Base-by-base conservation (phyloP, 1,139 yeast species). In the Geotrichum siamense region DNA sequence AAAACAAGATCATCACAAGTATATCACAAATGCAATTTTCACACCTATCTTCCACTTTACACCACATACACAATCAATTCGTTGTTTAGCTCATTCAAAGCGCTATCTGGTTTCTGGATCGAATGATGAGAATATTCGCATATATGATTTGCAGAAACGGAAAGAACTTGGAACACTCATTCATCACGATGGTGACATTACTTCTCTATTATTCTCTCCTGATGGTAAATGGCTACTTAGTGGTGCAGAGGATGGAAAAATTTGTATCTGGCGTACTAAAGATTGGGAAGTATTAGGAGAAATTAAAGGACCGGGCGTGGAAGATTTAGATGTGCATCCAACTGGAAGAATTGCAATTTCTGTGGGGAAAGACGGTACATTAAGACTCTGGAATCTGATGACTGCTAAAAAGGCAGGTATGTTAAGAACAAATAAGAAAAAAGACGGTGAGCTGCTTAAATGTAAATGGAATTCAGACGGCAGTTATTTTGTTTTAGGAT, bases 231-330 rank as follows among this genome's bases (percentile, higher is more conserved):
- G 97, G 97, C 70, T 91, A 39, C 65, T 93, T 35, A 82, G 94
- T 15, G 95, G 94, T 0, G 84, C 91, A 3, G 95, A 84, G 45
- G 98, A 91, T 61, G 94, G 96, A 32, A 82, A 79, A 51, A 80
- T 93, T 44, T 77, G 86, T 49, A 75, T 91, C 43, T 91, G 98
- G 98, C 74, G 98, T 63, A 82, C 93, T 4, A 86, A 85, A 60
- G 98, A 93, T 63, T 91, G 99, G 99, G 97, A 91, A 60, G 74
- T 79, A 39, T 79, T 86, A 60, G 94, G 93, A 2, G 79, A 81
- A 21, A 69, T 93, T 61, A 87, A 87, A 64, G 64, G 62, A 3
- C 59, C 60, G 19, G 71, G 80, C 45, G 75, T 93, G 33, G 82
- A 82, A 55, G 97, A 86, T 62, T 59, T 91, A 40, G 82, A 89